Evolutionary conservation across 2,329 filamentous ascomycete genomes (phyloP).

Genomic region (Curvularia sp.): DNA sequence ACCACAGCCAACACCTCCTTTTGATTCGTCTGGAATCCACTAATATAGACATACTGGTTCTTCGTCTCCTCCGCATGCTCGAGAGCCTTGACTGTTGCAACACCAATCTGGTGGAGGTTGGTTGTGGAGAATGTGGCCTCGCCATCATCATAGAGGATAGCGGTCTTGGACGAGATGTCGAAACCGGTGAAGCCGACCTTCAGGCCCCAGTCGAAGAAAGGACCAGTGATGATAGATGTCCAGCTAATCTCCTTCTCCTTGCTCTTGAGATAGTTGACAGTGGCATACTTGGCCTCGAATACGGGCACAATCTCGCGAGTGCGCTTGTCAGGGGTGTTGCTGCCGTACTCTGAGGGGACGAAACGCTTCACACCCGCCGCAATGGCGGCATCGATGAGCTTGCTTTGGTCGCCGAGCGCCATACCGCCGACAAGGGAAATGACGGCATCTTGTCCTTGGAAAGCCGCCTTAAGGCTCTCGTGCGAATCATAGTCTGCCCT

Average conservation of each 20-base stretch:
- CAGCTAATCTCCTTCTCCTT: slow-evolving; percentile 61
- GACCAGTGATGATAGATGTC: slow-evolving; percentile 59
- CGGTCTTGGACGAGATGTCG: slow-evolving; percentile 57
- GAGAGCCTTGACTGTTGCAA: slow-evolving; percentile 61
- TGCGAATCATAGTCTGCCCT: slow-evolving; percentile 58
- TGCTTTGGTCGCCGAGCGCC: slow-evolving; percentile 55
- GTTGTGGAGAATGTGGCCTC: slow-evolving; percentile 60
- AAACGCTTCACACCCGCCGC: slow-evolving; percentile 67
- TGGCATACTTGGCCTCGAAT: slow-evolving; percentile 58
- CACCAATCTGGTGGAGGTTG: slow-evolving; percentile 60
- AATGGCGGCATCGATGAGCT: slow-evolving; percentile 65
- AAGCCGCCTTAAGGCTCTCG: slow-evolving; percentile 57
- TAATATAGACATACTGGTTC: slow-evolving; percentile 65
- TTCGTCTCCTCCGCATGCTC: slow-evolving; percentile 59
- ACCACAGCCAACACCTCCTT: slow-evolving; percentile 62
- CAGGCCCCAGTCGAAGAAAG: slow-evolving; percentile 66
- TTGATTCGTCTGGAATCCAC: slow-evolving; percentile 65
- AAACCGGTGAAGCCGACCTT: slow-evolving; percentile 60
- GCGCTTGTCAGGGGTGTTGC: slow-evolving; percentile 49
- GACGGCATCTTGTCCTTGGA: slow-evolving; percentile 65
- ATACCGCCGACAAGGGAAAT: slow-evolving; percentile 56
- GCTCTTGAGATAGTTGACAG: slow-evolving; percentile 61
- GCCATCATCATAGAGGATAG: slow-evolving; percentile 64
- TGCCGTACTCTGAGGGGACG: slow-evolving; percentile 67
- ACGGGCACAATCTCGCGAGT: slow-evolving; percentile 56